Percentiles rank a stretch among this genome's conserved stretches.
Conservation (phyloP, 2,329 filamentous ascomycete genomes). For the Beauveria rudraprayagi region DNA sequence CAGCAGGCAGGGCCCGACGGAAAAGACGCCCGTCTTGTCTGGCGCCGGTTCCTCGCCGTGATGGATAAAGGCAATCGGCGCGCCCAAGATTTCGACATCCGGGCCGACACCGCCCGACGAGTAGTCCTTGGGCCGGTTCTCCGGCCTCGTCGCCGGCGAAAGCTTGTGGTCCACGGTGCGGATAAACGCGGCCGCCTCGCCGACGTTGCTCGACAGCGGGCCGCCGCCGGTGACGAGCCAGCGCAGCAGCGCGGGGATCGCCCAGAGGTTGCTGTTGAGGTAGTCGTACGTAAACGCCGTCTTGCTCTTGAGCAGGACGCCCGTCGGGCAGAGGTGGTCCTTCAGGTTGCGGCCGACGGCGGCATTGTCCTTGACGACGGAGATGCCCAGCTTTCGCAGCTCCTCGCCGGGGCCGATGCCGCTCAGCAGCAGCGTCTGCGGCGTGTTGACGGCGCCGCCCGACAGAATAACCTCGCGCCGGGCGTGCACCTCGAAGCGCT, state of each 20-base stretch:
- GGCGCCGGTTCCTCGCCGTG: slow-evolving; percentile 15
- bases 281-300: slow-evolving; percentile 13
- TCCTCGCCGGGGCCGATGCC: slow-evolving; percentile 33
- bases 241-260: slow-evolving; percentile 13
- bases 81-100: slow-evolving; percentile 14
- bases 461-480: slow-evolving; percentile 37
- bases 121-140: slow-evolving; percentile 13
- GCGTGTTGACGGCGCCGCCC: slow-evolving; percentile 37
- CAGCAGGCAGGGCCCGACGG: slow-evolving; percentile 11
- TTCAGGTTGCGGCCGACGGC: slow-evolving; percentile 50
- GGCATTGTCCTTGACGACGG: slow-evolving; percentile 46
- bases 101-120: slow-evolving; percentile 14
- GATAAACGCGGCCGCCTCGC: slow-evolving; percentile 15
- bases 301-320: slow-evolving; percentile 14
- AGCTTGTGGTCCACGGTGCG: slow-evolving; percentile 14
- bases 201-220: slow-evolving; percentile 15
- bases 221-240: slow-evolving; percentile 15
- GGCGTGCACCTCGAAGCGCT: slow-evolving; percentile 22
- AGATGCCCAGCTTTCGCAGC: slow-evolving; percentile 35
- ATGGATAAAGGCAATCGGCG: slow-evolving; percentile 14
- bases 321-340: slow-evolving; percentile 18
- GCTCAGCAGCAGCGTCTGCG: slow-evolving; percentile 35
- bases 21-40: slow-evolving; percentile 8
- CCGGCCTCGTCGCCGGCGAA: neutral
- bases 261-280: slow-evolving; percentile 12